A percentile compares a stretch with the other conserved stretches of the same genome.
These are phyloP conservation scores for Boechera stricta DNA, from an alignment of 345 rosid genomes.

Conservation along the genomic window DNA sequence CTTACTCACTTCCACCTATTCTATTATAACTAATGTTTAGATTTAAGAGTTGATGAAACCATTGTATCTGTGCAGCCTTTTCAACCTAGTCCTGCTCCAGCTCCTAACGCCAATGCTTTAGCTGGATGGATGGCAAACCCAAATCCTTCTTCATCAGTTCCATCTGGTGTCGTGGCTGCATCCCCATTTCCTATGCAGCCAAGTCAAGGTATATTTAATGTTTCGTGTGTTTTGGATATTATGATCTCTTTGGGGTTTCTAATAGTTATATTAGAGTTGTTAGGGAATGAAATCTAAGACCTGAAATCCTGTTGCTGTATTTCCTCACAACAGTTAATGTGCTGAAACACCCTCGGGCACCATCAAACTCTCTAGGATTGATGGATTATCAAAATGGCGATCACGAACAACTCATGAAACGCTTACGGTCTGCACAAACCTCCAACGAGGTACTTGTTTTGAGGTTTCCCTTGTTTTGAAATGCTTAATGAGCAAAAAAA, in stretches of 20 bases:
- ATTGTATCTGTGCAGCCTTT: slow-evolving; percentile 62
- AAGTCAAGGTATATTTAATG: slow-evolving; percentile 42
- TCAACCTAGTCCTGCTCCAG: slow-evolving; percentile 67
- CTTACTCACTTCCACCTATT: slow-evolving; percentile 12
- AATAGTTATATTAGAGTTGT: not conserved
- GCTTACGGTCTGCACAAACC: slow-evolving; percentile 75
- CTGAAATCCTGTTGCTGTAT: slow-evolving; percentile 23
- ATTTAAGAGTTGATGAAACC: slow-evolving; percentile 26
- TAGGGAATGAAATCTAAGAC: slow-evolving; percentile 13
- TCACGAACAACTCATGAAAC: slow-evolving; percentile 83
- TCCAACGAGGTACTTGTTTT: slow-evolving; percentile 51
- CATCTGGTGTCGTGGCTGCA: slow-evolving; percentile 74
- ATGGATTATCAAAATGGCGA: slow-evolving; percentile 86
- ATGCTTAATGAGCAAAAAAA: not conserved
- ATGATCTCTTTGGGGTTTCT: not conserved
- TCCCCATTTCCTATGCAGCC: slow-evolving; percentile 70
- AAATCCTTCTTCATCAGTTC: slow-evolving; percentile 79
- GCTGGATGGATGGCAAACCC: slow-evolving; percentile 92
- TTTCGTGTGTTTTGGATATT: slow-evolving; percentile 4
- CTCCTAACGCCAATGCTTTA: slow-evolving; percentile 64
- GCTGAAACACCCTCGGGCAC: slow-evolving; percentile 74
- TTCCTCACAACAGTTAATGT: slow-evolving; percentile 51
- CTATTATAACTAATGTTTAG: slow-evolving; percentile 9
- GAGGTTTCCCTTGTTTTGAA: slow-evolving; percentile 7
- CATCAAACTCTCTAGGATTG: slow-evolving; percentile 68